A percentile compares a stretch with the other conserved stretches of the same genome.
Evolutionary conservation across 2,329 filamentous ascomycete species (phyloP).

Genomic region (Sporothrix sp.): DNA sequence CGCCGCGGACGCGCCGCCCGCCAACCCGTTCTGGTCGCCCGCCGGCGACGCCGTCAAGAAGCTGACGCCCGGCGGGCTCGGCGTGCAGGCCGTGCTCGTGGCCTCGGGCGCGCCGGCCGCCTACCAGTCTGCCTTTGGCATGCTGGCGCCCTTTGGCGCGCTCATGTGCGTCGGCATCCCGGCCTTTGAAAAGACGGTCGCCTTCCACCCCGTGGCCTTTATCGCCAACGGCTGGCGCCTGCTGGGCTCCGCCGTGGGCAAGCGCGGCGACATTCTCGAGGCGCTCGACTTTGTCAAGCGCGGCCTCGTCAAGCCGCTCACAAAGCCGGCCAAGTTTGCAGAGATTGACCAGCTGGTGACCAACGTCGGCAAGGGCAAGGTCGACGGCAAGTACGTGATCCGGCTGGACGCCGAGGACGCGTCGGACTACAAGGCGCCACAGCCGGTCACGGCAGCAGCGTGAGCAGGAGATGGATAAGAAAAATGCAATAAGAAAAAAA

Average conservation of each 20-base stretch:
- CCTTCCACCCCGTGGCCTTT: constrained; percentile 27
- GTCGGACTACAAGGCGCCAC: not conserved
- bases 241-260: constrained; percentile 29
- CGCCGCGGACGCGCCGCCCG: constrained; percentile 7
- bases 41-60: constrained; percentile 21
- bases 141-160: constrained; percentile 30
- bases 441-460: too few relatives aligned
- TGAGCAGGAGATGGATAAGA: not conserved
- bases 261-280: constrained; percentile 29
- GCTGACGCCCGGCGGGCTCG: constrained; percentile 19
- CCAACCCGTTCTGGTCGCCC: constrained; percentile 11
- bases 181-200: constrained; percentile 20
- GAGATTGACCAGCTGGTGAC: constrained; percentile 19
- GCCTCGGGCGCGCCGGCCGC: constrained; percentile 24
- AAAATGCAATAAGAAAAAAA: not conserved
- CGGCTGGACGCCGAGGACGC: constrained; percentile 12
- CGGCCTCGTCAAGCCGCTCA: constrained; percentile 25
- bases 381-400: constrained; percentile 19
- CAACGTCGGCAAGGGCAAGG: constrained; percentile 13
- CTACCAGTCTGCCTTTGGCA: constrained; percentile 27
- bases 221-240: constrained; percentile 29
- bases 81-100: constrained; percentile 25
- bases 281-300: constrained; percentile 31
- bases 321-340: constrained; percentile 20
- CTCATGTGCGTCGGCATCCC: constrained; percentile 32